Percentiles rank a stretch among this genome's conserved stretches.
phyloP scores from a whole-genome alignment of 2,329 filamentous ascomycete genomes.

The Tolypocladium guangdongense region DNA sequence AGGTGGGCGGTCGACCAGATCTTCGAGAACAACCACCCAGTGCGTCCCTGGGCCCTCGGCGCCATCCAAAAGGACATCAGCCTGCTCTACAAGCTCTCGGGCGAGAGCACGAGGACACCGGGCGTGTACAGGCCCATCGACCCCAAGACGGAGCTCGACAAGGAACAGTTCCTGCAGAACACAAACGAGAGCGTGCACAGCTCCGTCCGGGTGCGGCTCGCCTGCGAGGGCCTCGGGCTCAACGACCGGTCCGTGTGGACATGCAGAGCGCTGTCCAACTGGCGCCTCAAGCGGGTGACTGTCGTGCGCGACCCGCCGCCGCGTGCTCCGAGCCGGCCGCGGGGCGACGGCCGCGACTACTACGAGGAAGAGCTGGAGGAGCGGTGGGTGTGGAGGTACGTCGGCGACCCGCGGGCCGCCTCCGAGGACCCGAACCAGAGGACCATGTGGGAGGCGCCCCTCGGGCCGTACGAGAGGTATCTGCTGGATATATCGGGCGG shows the following conservation, averaged over 20 bases:
- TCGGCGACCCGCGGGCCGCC: slow-evolving; percentile 29
- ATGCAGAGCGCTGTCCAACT: slow-evolving; percentile 32
- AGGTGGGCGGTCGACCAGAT: slow-evolving; percentile 39
- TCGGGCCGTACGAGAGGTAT: slow-evolving; percentile 42
- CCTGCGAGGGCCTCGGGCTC: slow-evolving; percentile 36
- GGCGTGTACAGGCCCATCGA: slow-evolving; percentile 36
- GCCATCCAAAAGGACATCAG: slow-evolving; percentile 27
- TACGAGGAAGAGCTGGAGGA: slow-evolving; percentile 15
- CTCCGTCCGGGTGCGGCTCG: slow-evolving; percentile 41
- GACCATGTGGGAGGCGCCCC: slow-evolving; percentile 39
- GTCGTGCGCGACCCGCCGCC: not conserved
- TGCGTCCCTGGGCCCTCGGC: slow-evolving; percentile 38
- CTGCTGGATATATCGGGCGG: slow-evolving; percentile 34
- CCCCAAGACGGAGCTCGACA: slow-evolving; percentile 24
- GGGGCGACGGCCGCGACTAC: slow-evolving; percentile 5
- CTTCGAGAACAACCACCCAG: slow-evolving; percentile 33
- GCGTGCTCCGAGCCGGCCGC: not conserved
- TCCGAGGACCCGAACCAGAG: slow-evolving; percentile 26
- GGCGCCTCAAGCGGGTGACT: slow-evolving; percentile 28
- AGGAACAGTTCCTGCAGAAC: slow-evolving; percentile 30
- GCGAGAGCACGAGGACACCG: slow-evolving; percentile 32
- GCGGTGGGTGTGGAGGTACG: slow-evolving; percentile 45
- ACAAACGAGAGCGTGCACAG: slow-evolving; percentile 46
- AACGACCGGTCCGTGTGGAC: slow-evolving; percentile 37
- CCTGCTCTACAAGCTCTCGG: slow-evolving; percentile 31